Percentiles rank a stretch among this genome's conserved stretches.
Evolutionary conservation across 148 eudicot genomes (phyloP).

Genomic region (Arctostaphylos glauca): DNA sequence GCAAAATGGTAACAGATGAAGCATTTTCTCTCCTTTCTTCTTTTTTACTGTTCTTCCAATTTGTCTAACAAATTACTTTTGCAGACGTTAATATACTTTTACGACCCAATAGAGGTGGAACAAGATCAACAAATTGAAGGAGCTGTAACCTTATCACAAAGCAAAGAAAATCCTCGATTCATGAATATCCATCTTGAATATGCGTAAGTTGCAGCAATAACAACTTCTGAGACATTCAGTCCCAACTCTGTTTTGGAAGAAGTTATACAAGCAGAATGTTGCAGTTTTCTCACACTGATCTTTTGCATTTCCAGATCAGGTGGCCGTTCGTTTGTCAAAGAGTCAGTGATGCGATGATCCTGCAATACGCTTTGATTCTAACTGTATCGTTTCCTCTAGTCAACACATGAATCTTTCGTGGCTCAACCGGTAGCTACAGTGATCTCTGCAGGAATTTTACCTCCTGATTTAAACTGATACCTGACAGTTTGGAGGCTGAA

Average conservation of each 20-base stretch:
- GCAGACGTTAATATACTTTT: slow-evolving; percentile 85
- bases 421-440: background rate
- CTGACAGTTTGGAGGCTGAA: background rate
- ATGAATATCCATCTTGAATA: slow-evolving; percentile 85
- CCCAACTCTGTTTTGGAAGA: background rate
- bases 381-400: background rate
- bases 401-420: background rate
- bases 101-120: slow-evolving; percentile 86
- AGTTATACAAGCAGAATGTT: background rate
- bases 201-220: slow-evolving; percentile 42
- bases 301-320: slow-evolving; percentile 63
- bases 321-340: slow-evolving; percentile 78
- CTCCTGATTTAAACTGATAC: background rate
- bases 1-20: background rate
- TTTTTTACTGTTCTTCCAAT: background rate
- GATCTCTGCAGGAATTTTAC: background rate
- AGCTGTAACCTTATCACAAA: slow-evolving; percentile 71
- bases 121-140: slow-evolving; percentile 93
- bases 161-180: slow-evolving; percentile 87
- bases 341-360: slow-evolving; percentile 74
- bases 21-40: background rate
- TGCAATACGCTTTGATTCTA: background rate
- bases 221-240: background rate
- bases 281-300: background rate
- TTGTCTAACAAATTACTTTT: background rate